A percentile compares a stretch with the other conserved stretches of the same genome.
Conservation (phyloP, 257 asterid genomes). For the Petrea volubilis region DNA sequence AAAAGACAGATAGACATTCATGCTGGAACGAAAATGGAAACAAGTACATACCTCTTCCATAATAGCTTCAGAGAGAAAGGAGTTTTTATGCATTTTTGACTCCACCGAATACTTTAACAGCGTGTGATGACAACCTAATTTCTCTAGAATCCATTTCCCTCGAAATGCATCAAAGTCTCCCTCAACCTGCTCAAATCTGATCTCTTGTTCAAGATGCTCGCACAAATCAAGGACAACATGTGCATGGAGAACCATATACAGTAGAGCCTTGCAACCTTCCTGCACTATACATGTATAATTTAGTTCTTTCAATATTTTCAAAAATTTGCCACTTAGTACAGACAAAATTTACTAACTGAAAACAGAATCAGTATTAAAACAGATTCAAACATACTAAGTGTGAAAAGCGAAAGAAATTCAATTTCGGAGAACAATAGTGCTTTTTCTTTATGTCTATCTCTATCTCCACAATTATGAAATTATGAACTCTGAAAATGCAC, state of each 20-base stretch:
- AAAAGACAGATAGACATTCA: background rate
- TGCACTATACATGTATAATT: constrained; percentile 28
- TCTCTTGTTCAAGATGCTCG: constrained; percentile 80
- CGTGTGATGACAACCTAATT: constrained; percentile 88
- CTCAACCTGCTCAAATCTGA: constrained; percentile 88
- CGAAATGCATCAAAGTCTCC: constrained; percentile 87
- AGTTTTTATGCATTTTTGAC: constrained; percentile 90
- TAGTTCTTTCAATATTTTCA: background rate
- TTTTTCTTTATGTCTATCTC: background rate
- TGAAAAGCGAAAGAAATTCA: background rate
- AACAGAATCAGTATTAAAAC: background rate
- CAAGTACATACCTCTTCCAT: constrained; percentile 83
- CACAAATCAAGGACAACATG: constrained; percentile 85
- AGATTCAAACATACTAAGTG: background rate
- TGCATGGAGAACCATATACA: constrained; percentile 97
- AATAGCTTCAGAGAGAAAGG: constrained; percentile 92
- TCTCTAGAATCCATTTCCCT: constrained; percentile 94
- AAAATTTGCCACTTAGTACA: background rate
- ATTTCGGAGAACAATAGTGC: background rate
- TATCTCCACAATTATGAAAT: too few relatives aligned
- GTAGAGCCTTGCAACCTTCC: constrained; percentile 98
- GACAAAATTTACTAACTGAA: background rate
- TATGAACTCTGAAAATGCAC: constrained; percentile 40
- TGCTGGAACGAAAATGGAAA: background rate
- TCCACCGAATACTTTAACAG: constrained; percentile 83